phyloP scores from a whole-genome alignment of 2,329 filamentous ascomycete genomes.

The Drechslerella dactyloides region DNA sequence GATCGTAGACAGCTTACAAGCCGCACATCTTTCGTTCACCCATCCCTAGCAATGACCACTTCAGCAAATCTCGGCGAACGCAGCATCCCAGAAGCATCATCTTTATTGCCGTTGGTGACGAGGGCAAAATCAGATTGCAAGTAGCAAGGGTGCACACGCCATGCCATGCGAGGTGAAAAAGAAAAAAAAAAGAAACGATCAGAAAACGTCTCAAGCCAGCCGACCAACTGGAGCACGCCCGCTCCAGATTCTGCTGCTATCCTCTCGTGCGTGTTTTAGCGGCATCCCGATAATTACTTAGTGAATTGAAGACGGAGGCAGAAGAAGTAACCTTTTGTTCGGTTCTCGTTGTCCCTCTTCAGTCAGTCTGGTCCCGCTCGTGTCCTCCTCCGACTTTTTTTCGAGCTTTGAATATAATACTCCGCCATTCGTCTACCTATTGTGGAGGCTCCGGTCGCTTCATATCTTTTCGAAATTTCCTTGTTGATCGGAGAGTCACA shows the following conservation, averaged over 20 bases:
- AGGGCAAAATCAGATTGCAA: slow-evolving; percentile 43
- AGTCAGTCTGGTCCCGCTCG: slow-evolving; percentile 14
- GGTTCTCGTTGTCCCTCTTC: slow-evolving; percentile 25
- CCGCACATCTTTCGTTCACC: slow-evolving; percentile 10
- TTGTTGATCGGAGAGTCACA: slow-evolving; percentile 8
- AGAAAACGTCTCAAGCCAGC: slow-evolving; percentile 47
- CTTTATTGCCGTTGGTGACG: slow-evolving; percentile 36
- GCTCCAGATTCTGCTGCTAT: slow-evolving; percentile 38
- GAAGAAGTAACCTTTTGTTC: slow-evolving; percentile 13
- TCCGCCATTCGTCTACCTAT: slow-evolving; percentile 30
- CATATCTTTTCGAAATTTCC: too few species aligned
- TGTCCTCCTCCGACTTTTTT: slow-evolving; percentile 8
- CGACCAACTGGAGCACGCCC: slow-evolving; percentile 21
- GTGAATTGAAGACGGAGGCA: slow-evolving; percentile 22
- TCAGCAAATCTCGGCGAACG: slow-evolving; percentile 14
- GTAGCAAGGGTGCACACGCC: slow-evolving; percentile 43
- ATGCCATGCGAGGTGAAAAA: slow-evolving; percentile 47
- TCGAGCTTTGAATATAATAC: slow-evolving; percentile 9
- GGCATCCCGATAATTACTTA: slow-evolving; percentile 38
- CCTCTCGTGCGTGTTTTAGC: slow-evolving; percentile 50
- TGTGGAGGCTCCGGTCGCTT: slow-evolving; percentile 15
- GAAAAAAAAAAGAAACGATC: slow-evolving; percentile 14
- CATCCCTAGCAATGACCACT: slow-evolving; percentile 36
- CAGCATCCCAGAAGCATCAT: slow-evolving; percentile 8
- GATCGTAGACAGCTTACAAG: slow-evolving; percentile 35